Conservation (phyloP, 768 basidiomycete genomes). For the Myochromella boudieri region DNA sequence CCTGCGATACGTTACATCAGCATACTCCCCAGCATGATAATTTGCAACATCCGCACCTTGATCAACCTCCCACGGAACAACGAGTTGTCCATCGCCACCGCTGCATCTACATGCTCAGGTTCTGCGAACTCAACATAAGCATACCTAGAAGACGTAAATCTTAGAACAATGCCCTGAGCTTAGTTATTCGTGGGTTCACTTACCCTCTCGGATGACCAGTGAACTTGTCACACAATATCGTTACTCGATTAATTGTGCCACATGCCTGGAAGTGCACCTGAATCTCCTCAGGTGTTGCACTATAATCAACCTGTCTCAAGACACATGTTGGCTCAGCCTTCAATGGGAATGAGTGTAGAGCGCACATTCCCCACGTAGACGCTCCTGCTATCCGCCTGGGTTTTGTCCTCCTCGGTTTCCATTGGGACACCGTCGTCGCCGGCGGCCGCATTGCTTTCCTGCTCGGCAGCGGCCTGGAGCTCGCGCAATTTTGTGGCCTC, state of each 20-base stretch:
- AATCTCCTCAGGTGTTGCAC: conserved; percentile 96
- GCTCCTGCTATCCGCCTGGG: conserved; percentile 80
- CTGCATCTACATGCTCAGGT: conserved; percentile 85
- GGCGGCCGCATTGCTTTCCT: conserved; percentile 47
- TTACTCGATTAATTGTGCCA: conserved; percentile 97
- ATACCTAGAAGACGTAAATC: conserved; percentile 59
- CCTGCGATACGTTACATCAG: conserved; percentile 47
- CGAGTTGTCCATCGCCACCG: conserved; percentile 93
- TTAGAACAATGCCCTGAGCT: not conserved
- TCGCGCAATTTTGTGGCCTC: conserved; percentile 88
- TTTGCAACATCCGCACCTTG: conserved; percentile 53
- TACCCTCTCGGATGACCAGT: conserved; percentile 99
- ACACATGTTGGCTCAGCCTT: not conserved
- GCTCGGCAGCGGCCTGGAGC: conserved; percentile 76
- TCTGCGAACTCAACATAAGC: conserved; percentile 99
- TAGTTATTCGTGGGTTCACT: conserved; percentile 11
- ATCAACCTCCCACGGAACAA: conserved; percentile 91
- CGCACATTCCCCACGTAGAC: conserved; percentile 95
- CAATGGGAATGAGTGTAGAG: conserved; percentile 18
- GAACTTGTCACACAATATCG: conserved; percentile 99
- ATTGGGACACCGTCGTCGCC: conserved; percentile 50
- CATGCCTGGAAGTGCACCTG: conserved; percentile 97
- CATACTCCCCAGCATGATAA: not conserved
- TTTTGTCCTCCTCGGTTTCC: conserved; percentile 85
- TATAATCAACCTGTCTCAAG: conserved; percentile 86